Base-by-base conservation (phyloP, 2,329 filamentous ascomycete species). In the Dendrostoma leiphaemia region DNA sequence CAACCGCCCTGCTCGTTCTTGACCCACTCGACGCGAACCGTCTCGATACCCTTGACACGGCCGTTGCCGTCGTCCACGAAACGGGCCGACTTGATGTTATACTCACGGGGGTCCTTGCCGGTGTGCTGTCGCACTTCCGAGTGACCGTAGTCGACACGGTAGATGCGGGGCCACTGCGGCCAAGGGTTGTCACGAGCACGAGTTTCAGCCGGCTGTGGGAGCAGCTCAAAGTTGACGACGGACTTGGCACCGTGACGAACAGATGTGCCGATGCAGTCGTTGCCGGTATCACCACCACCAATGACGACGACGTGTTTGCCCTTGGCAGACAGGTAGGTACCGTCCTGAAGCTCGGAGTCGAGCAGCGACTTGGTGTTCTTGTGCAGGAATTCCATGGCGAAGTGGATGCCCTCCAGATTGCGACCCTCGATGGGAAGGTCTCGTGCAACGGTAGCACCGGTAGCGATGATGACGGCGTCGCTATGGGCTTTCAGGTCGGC, bases 101-200 rank as follows among this genome's bases (percentile, higher is more conserved):
- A 97, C 76, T 97, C 93, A 64, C 93, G 91, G 55, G 93, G 93
- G 66, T 97, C 93, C 70, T 92, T 92, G 74, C 93, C 93, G 78
- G 92, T 93, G 78, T 97, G 92, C 63, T 93, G 91, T 72, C 93
- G 91, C 65, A 97, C 93, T 74, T 97, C 93, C 15, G 88, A 88
- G 79, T 97, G 93, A 53, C 93, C 93, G 67, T 97, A 97, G 74
- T 97, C 93, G n/a, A 97, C 90, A 64, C 93, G 91, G 82, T 96
- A 97, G 70, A 97, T 92, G 66, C 92, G 90, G 54, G 93, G 93
- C 92, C 93, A 97, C 75, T 97, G 93, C 9, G 93, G 93, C 93
- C 93, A 97, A 59, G 93, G 93, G 80, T 97, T 97, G 74, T 97
- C 93, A 60, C 85, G 83, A 60, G 90, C 91, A 74, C 93, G 91